Evolutionary conservation across 768 basidiomycete genomes (phyloP), one percentile per base, ranked within the genome.

Genomic region (Boletus rubropictus): DNA sequence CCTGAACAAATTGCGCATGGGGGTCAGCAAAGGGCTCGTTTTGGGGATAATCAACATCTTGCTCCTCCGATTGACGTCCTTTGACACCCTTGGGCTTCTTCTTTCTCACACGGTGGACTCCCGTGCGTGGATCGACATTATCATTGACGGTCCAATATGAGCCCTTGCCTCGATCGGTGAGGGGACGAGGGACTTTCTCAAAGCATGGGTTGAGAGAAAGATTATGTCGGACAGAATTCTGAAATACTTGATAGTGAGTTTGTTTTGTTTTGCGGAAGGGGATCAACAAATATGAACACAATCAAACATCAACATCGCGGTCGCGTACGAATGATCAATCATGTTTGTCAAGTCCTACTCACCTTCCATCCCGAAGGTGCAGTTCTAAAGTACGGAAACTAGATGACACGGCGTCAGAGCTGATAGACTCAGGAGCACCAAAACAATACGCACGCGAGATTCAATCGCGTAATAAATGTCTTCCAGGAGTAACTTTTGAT

Each of bases 331-430:
- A 35, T 27, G 3, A 42, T 43, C n/a, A 36, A 46, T 41, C 46
- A 21, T 29, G 42, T 22, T 34, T 37, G 20, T 15, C 28, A 24
- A 35, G 14, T 14, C 3, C 38, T 39, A 66, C 82, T 77, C 59
- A 89, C 89, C 75, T 92, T 92, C 89, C 89, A 92, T n/a, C 89
- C 89, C 51, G 82, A 82, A 31, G 89, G 88, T 5, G 89, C 89
- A 24, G 76, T 82, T 67, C 89, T 72, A 70, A 92, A 92, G 64
- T 91, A 92, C 15, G 89, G 89, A 61, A 92, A 92, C 87, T 91
- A 61, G 40, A 44, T 31, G 44, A 46, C 44, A 37, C 42, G 44
- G 35, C 22, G 39, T 56, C 28, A 66, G 38, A 25, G 25, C 29
- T 8, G 35, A 52, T 3, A 7, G 22, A 24, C 28, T 35, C 28